Evolutionary conservation across 495 filamentous ascomycete species (phyloP).

Genomic region (Rhypophila decipiens): DNA sequence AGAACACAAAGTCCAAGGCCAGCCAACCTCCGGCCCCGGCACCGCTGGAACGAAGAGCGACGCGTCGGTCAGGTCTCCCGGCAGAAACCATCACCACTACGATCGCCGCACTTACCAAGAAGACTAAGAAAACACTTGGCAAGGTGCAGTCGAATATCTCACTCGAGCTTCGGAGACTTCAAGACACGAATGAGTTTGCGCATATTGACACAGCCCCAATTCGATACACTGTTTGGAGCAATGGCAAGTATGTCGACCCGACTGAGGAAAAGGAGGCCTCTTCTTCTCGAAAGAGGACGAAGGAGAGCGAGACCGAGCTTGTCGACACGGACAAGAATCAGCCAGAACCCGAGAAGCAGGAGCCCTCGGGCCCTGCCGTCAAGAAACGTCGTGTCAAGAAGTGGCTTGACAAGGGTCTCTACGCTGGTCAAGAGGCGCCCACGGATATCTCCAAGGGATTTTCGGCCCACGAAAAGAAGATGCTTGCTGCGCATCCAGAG

Average conservation of each 20-base stretch:
- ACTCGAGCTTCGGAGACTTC: conserved; percentile 36
- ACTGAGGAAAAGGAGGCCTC: conserved; percentile 13
- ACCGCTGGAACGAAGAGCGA: conserved; percentile 22
- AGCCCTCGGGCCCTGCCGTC: conserved; percentile 15
- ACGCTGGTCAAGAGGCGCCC: conserved; percentile 68
- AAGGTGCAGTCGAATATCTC: conserved; percentile 18
- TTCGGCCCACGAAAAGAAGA: conserved; percentile 54
- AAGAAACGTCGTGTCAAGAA: conserved; percentile 54
- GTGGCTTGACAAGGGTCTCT: conserved; percentile 80
- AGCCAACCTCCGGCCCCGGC: conserved; percentile 25
- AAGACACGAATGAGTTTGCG: conserved; percentile 49
- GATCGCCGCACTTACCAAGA: conserved; percentile 38
- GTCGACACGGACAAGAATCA: not conserved
- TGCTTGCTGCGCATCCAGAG: conserved; percentile 49
- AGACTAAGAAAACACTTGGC: conserved; percentile 38
- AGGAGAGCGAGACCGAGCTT: conserved; percentile 21
- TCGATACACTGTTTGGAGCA: conserved; percentile 45
- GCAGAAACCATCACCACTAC: conserved; percentile 40
- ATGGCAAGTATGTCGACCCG: conserved; percentile 44
- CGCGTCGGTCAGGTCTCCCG: conserved; percentile 39
- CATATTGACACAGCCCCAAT: conserved; percentile 47
- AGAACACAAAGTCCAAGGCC: conserved; percentile 20
- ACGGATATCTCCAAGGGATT: conserved; percentile 53
- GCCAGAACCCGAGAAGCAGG: conserved; percentile 1
- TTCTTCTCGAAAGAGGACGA: conserved; percentile 34